Percentiles rank a stretch among this genome's conserved stretches.
Evolutionary conservation across 2,329 filamentous ascomycete genomes (phyloP).

Genomic region (Elsinoe australis): DNA sequence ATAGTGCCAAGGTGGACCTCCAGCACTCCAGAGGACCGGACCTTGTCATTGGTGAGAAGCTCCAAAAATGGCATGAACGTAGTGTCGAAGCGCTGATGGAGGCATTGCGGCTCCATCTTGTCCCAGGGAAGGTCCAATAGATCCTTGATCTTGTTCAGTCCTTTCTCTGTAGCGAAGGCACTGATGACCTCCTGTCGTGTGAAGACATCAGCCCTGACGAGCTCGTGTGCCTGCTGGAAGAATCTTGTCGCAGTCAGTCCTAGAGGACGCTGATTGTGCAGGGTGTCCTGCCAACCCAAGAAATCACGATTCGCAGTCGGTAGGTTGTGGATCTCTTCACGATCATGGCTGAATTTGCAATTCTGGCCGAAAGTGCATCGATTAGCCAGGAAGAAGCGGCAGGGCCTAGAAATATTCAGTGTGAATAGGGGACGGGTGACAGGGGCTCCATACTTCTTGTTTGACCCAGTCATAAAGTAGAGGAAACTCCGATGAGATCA

Average conservation of each 20-base stretch:
- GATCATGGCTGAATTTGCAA: constrained; percentile 21
- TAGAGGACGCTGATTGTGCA: not conserved
- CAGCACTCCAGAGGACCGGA: not conserved
- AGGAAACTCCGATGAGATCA: no score
- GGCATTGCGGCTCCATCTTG: not conserved
- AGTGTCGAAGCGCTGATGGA: not conserved
- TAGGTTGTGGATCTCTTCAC: not conserved
- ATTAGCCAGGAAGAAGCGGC: constrained; percentile 18
- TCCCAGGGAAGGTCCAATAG: constrained; percentile 17
- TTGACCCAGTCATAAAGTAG: no score
- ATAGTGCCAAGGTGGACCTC: not conserved
- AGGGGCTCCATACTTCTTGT: no score
- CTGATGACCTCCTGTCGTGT: constrained; percentile 25
- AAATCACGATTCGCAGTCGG: not conserved
- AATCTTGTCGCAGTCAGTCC: constrained; percentile 19
- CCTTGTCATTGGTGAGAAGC: not conserved
- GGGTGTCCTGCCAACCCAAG: not conserved
- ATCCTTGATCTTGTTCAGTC: constrained; percentile 22
- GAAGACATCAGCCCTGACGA: constrained; percentile 20
- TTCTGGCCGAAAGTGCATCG: constrained; percentile 18
- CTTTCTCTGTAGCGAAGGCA: constrained; percentile 22
- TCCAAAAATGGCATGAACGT: not conserved
- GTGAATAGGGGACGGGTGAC: no score
- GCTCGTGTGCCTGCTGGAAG: constrained; percentile 21
- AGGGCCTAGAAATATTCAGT: constrained; percentile 19